Evolutionary conservation across 129 eudicot genomes (phyloP).

Genomic region (Flaveria ramosissima): DNA sequence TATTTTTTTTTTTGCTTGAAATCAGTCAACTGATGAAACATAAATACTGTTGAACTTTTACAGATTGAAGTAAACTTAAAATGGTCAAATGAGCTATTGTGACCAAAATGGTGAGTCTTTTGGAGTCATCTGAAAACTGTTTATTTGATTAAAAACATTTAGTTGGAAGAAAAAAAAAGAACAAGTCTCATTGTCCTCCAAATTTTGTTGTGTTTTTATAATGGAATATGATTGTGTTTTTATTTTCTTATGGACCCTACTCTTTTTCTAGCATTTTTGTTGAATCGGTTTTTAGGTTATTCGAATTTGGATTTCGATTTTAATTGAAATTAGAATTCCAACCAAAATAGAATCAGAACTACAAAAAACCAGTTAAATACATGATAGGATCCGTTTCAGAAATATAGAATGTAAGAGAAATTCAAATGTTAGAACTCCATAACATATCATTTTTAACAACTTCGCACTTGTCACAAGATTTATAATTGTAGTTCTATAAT

Average conservation of each 20-base stretch:
- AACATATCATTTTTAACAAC: too few relatives aligned
- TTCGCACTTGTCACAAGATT: too few relatives aligned
- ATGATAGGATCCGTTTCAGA: too few relatives aligned
- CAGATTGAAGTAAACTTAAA: conserved; percentile 32
- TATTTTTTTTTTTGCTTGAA: conserved; percentile 9
- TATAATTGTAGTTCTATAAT: too few relatives aligned
- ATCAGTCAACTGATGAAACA: conserved; percentile 20
- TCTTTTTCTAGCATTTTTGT: background rate
- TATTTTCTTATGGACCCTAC: background rate
- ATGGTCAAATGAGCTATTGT: conserved; percentile 22
- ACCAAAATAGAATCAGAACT: too few relatives aligned
- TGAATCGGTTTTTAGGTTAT: background rate
- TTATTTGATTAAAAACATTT: conserved; percentile 13
- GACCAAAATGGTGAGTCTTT: conserved; percentile 22
- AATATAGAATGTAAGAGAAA: too few relatives aligned
- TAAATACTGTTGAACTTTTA: conserved; percentile 12
- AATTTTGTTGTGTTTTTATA: conserved; percentile 41
- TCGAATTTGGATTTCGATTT: background rate
- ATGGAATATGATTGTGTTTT: conserved; percentile 25
- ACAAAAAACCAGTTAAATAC: too few relatives aligned
- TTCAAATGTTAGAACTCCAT: too few relatives aligned
- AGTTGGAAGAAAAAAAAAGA: conserved; percentile 3
- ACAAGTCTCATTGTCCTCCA: background rate
- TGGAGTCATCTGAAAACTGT: conserved; percentile 22
- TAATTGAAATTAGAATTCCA: too few relatives aligned